Evolutionary conservation across 345 rosid species (phyloP), one percentile per base, ranked within the genome.

Genomic region (Sonneratia alba): DNA sequence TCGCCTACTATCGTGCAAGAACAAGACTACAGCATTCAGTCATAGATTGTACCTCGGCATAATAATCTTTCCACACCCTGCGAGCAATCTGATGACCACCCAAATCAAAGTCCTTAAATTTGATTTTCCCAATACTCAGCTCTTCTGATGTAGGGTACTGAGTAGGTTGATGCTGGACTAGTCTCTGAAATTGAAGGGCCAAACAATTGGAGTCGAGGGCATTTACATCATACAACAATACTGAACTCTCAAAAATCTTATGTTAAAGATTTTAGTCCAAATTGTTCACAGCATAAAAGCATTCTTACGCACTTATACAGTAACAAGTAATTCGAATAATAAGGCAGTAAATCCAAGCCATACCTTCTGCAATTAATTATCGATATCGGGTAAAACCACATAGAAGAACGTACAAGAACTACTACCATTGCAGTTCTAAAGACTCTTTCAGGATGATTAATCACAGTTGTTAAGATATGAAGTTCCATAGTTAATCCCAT

Each of bases 71-170:
- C 98, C 98, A 90, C 16, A 92, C 98, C 69, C 98, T 70, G 24
- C 98, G 91, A 66, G 96, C 98, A 70, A 92, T 90, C 81, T 92
- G 98, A 80, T 92, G 98, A 56, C 98, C 98, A 0, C 98, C 96
- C 82, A 92, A 85, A 68, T 92, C 98, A 67, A 92, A 88, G 0
- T 94, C 98, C 81, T 92, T 92, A 77, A 92, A 92, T 81, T 88
- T 90, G 78, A 92, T 90, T 77, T 90, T 86, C 13, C 97, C 97
- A 71, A 90, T 92, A 79, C 91, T 88, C 74, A 92, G 91, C 82
- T 92, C 97, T 75, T 92, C 96, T 1, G 98, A 92, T 13, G 98
- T 92, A 14, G 95, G 96, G 82, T 88, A 88, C 82, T 90, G 96
- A 10, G 96, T 91, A 11, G 97, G 97, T 79, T 91, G 96, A 77